Evolutionary conservation across 148 eudicot species (phyloP), one percentile per base, ranked within the genome.

Genomic region (Heliosperma pusillum): DNA sequence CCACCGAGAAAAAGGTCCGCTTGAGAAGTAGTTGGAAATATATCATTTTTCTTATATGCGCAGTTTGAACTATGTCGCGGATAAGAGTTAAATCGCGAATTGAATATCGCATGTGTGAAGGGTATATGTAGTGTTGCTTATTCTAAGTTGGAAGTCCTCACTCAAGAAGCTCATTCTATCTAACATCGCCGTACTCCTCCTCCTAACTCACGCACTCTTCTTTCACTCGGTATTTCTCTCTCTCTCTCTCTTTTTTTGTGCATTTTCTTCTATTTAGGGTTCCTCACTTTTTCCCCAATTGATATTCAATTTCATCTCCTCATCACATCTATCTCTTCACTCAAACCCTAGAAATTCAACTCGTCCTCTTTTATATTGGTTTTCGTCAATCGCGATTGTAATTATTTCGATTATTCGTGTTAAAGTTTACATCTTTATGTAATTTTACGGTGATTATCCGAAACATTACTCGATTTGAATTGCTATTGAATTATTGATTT

Each of bases 211-310:
- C 53, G 21, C n/a, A 12, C 59, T 69, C 57, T 47, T 12, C 72
- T 7, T 42, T 68, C 15, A 50, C 22, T 24, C 21, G 45, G 68
- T 64, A 64, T 64, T 27, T 64, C 64, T 17, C 68, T 64, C 68
- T 30, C 68, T 25, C 22, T 7, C 5, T 30, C 72, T 36, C 26
- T 36, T 36, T 36, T 36, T 36, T 36, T 36, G 0, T 36, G 42
- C 33, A 47, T 21, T 25, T 24, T 1, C 29, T 69, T 27, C 9
- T 5, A 45, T 11, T 16, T 69, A 69, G 72, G 72, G 72, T 69
- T 69, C 57, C 0, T 69, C n/a, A 17, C 0, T 0, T 29, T 40
- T 66, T n/a, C 19, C 1, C 12, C 17, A 40, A 21, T 22, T 11
- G 8, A 47, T 47, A 4, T 1, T 10, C 36, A 5, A 19, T 20